phyloP scores from a whole-genome alignment of 257 asterid genomes.

The Ophiorrhiza pumila region DNA sequence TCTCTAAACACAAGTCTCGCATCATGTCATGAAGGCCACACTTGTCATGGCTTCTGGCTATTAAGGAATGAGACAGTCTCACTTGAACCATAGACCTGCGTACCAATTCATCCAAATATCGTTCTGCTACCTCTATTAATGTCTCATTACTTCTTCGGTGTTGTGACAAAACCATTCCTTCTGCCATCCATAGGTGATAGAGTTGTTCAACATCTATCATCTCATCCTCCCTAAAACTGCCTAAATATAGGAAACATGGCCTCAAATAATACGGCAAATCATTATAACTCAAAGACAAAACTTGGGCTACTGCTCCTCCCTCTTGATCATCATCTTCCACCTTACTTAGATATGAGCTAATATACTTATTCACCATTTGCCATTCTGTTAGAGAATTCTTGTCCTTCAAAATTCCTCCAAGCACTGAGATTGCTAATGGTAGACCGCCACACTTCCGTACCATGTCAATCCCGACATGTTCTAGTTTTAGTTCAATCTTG shows the following conservation, averaged over 20 bases:
- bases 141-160: slow-evolving; percentile 12
- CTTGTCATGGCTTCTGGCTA: not conserved
- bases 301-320: slow-evolving; percentile 7
- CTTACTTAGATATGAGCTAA: slow-evolving; percentile 1
- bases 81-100: slow-evolving; percentile 21
- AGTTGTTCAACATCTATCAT: not conserved
- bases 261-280: slow-evolving; percentile 25
- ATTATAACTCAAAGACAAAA: slow-evolving; percentile 17
- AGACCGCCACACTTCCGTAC: slow-evolving; percentile 14
- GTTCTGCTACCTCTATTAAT: slow-evolving; percentile 22
- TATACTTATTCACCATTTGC: slow-evolving; percentile 8
- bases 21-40: slow-evolving; percentile 26
- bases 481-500: not conserved
- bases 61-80: not conserved
- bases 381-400: slow-evolving; percentile 12
- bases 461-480: slow-evolving; percentile 12
- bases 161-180: not conserved
- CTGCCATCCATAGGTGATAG: not conserved
- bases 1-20: slow-evolving; percentile 24
- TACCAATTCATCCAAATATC: slow-evolving; percentile 14
- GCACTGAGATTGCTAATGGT: slow-evolving; percentile 18
- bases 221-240: slow-evolving; percentile 13
- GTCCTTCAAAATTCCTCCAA: slow-evolving; percentile 22
- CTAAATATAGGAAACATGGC: slow-evolving; percentile 22
- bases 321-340: not conserved